These are phyloP conservation scores for Quercus gilva DNA, from an alignment of 306 rosid species.

Conservation along the genomic window DNA sequence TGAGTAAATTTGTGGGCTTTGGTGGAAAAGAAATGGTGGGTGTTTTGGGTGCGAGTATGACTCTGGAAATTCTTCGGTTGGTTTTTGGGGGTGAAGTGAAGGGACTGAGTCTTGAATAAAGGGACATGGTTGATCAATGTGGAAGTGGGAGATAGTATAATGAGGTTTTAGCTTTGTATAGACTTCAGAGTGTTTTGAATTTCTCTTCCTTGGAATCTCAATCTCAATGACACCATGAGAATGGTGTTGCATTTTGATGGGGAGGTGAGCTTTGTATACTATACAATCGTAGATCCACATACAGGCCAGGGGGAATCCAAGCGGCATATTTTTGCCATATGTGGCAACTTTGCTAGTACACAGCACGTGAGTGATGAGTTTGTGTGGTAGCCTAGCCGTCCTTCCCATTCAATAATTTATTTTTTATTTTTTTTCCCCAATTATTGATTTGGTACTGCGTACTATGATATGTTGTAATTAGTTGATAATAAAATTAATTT, in stretches of 20 bases:
- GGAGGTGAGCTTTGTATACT: too few species aligned
- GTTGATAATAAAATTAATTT: too few species aligned
- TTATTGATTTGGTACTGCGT: too few species aligned
- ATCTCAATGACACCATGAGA: too few species aligned
- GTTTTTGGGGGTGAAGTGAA: conserved; percentile 12
- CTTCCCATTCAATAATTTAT: too few species aligned
- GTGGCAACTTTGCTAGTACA: too few species aligned
- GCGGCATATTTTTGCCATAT: background rate
- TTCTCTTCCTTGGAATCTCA: background rate
- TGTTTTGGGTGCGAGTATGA: background rate
- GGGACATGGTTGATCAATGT: conserved; percentile 10
- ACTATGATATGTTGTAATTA: too few species aligned
- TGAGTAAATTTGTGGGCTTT: background rate
- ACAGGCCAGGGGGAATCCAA: background rate
- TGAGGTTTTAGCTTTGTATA: background rate
- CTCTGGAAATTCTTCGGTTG: conserved; percentile 14
- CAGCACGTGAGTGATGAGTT: too few species aligned
- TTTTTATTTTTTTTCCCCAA: rapidly evolving
- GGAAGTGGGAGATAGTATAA: background rate
- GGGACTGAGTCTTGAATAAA: conserved; percentile 19
- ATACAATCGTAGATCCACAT: background rate
- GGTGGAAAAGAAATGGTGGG: background rate
- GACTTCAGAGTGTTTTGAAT: background rate
- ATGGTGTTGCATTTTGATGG: too few species aligned
- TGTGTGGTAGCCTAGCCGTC: too few species aligned